A percentile compares a stretch with the other conserved stretches of the same genome.
phyloP scores from a whole-genome alignment of 257 asterid species.

The Cinchona pubescens region DNA sequence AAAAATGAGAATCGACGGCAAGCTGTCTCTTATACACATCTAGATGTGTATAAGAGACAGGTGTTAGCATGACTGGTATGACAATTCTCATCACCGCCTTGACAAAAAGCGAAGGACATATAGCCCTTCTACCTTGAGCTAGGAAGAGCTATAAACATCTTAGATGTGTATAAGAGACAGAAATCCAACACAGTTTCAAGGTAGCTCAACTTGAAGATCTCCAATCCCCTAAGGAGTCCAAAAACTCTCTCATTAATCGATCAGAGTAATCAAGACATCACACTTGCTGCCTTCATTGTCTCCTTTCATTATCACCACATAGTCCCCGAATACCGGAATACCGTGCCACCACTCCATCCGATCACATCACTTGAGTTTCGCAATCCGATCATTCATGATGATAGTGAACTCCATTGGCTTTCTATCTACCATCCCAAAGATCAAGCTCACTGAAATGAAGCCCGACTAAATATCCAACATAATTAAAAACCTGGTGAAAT shows the following conservation, averaged over 20 bases:
- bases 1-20: slow-evolving; percentile 3
- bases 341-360: slow-evolving; percentile 11
- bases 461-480: slow-evolving; percentile 15
- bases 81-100: too few relatives aligned
- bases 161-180: background rate
- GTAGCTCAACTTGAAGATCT: slow-evolving; percentile 17
- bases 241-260: background rate
- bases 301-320: slow-evolving; percentile 3
- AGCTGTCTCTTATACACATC: background rate
- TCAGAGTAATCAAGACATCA: slow-evolving; percentile 2
- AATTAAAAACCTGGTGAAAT: too few relatives aligned
- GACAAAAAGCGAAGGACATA: background rate
- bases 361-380: slow-evolving; percentile 5
- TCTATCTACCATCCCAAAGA: background rate
- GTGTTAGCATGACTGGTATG: too few relatives aligned
- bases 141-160: background rate
- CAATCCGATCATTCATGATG: slow-evolving; percentile 6
- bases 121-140: too few relatives aligned
- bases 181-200: slow-evolving; percentile 8
- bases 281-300: background rate
- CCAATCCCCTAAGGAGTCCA: slow-evolving; percentile 5
- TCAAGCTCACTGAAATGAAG: slow-evolving; percentile 4
- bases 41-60: too few relatives aligned
- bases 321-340: slow-evolving; percentile 12
- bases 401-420: background rate